Evolutionary conservation across 176 grass and related monocot genomes (phyloP).

Genomic region (Carex cristatella): DNA sequence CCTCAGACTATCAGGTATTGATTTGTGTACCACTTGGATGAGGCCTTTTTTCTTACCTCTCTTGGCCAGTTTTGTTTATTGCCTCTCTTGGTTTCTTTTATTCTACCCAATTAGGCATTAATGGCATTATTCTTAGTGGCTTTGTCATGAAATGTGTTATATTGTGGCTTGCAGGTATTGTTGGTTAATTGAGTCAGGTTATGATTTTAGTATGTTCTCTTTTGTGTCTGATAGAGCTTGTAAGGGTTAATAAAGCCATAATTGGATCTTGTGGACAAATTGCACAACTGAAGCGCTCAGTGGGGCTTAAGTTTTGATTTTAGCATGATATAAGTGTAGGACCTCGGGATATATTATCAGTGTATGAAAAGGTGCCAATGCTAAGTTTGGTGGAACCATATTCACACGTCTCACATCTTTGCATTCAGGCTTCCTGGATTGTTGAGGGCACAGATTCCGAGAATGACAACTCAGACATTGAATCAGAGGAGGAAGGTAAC

Average conservation of each 20-base stretch:
- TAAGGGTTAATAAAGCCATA: neutral
- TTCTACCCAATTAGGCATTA: neutral
- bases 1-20: slow-evolving; percentile 91
- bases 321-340: neutral
- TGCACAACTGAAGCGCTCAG: neutral
- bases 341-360: neutral
- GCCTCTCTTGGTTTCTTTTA: neutral
- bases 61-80: neutral
- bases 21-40: neutral
- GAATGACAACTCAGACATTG: slow-evolving; percentile 43
- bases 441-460: slow-evolving; percentile 71
- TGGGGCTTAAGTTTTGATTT: neutral
- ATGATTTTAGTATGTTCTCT: neutral
- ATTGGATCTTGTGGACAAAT: neutral
- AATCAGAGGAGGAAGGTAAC: slow-evolving; percentile 44
- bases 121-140: neutral
- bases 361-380: neutral
- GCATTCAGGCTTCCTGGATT: slow-evolving; percentile 88
- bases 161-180: neutral
- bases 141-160: neutral
- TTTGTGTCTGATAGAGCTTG: neutral
- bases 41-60: neutral
- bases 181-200: neutral
- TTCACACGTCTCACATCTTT: slow-evolving; percentile 3
- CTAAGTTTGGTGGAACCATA: slow-evolving; percentile 12